These are phyloP conservation scores for Colletotrichum aenigma DNA, from an alignment of 2,329 filamentous ascomycete genomes.

Conservation along the genomic window DNA sequence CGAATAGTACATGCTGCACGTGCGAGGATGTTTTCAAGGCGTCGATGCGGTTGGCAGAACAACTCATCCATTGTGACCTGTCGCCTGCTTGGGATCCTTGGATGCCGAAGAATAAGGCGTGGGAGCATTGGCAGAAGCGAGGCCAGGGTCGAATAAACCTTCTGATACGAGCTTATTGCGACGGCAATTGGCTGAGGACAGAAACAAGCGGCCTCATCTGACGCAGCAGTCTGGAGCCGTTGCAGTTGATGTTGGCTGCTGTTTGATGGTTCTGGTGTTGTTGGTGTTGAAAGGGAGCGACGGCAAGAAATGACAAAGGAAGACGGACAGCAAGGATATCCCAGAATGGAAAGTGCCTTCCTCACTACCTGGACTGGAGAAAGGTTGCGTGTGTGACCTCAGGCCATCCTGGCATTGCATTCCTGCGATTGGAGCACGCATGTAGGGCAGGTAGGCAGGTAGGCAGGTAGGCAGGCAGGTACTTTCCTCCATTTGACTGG, in stretches of 20 bases:
- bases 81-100: neutral
- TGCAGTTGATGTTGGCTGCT: neutral
- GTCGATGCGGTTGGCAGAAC: neutral
- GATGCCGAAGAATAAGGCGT: neutral
- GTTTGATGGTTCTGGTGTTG: neutral
- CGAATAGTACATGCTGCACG: neutral
- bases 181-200: neutral
- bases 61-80: slow-evolving; percentile 1
- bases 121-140: neutral
- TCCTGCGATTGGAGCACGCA: neutral
- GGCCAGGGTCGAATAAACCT: neutral
- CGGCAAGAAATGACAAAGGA: neutral
- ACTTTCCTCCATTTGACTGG: neutral
- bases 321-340: neutral
- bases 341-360: neutral
- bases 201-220: neutral
- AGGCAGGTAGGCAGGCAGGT: neutral
- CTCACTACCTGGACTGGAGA: neutral
- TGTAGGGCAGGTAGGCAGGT: neutral
- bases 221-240: neutral
- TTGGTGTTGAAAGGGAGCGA: neutral
- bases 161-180: neutral
- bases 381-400: neutral
- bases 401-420: neutral
- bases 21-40: neutral